Base-by-base conservation (phyloP, 495 filamentous ascomycete species). In the Neurospora sublineolata region DNA sequence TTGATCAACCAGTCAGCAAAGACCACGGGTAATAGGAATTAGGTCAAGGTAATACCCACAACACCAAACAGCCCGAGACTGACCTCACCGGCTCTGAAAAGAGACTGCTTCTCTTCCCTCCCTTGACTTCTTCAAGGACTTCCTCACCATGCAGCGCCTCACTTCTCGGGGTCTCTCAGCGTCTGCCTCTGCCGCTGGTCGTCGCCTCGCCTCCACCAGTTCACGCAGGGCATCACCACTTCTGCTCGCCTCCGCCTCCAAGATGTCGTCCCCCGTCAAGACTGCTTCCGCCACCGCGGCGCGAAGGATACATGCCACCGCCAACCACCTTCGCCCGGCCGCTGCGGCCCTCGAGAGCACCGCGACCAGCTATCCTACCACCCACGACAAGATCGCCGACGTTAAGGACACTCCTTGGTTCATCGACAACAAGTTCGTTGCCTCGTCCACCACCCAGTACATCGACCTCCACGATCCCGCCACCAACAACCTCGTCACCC, bases 401-500 rank as follows among this genome's bases (percentile, higher is more conserved):
- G 91, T 92, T 9, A 82, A 88, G 71, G 91, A 97, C 78, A 98
- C 95, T 3, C 89, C 90, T 71, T 94, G 92, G 80, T 99, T 98
- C 81, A 79, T 98, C 64, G 87, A 99, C 84, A 99, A 99, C 80
- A 80, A 93, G 79, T 97, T 97, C 79, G 83, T 92, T 23, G 73
- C 88, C 27, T 97, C 94, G 42, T 84, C 87, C 77, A 85, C 96
- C 18, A 85, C 88, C 9, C 84, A 88, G 73, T 97, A 92, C 91
- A 96, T 98, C 79, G 94, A 98, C 72, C 86, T 99, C 46, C 85
- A 93, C 80, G 95, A 99, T 78, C 95, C 95, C 3, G 95, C 96
- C 68, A 99, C 95, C 71, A 98, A 98, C 86, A 95, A 97, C 78
- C 89, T 99, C 67, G 93, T 99, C 39, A 98, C 95, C 11, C 91